Evolutionary conservation across 2,329 filamentous ascomycete species (phyloP), one percentile per base, ranked within the genome.

Genomic region (Thelonectria discophora): DNA sequence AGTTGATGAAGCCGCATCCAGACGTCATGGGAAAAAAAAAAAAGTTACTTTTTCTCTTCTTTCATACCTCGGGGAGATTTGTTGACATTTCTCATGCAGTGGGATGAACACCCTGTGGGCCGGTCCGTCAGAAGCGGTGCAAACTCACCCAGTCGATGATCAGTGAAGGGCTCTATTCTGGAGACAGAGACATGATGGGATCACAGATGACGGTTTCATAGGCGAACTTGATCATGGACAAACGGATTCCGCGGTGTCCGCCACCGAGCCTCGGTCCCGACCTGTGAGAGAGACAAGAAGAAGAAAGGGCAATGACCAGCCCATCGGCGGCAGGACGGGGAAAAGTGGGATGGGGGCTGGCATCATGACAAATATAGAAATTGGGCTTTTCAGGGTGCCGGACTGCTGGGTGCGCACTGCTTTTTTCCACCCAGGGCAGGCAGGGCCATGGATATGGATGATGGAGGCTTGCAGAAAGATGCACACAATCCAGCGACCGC

Each of bases 311-410:
- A n/a, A 13, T 37, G 4, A 30, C 7, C 5, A 30, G 27, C 7
- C 21, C 21, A 24, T 24, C 21, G 21, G 21, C 21, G 3, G 21
- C 3, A 3, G 21, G 21, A 47, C 15, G 13, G 45, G 15, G 21
- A 47, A 47, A 30, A 47, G 39, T 42, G 39, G 39, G 15, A 42
- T 42, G 39, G 17, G 39, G 17, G 15, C 39, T 42, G 39, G 15
- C 39, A 42, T 42, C 39, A 42, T 42, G 39, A 42, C 39, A 42
- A 42, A 17, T 17, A 42, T 42, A 42, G 39, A 42, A 42, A 42
- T 42, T 17, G 4, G 27, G 27, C 27, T 30, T 34, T 15, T 13
- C 11, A 42, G 9, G n/a, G 39, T 20, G 39, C 39, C 17, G 39
- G 27, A 30, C 27, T 30, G 27, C 27, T 30, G 27, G 27, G 27